Base-by-base conservation (phyloP, 768 basidiomycete species). In the Hericium rajendrae region DNA sequence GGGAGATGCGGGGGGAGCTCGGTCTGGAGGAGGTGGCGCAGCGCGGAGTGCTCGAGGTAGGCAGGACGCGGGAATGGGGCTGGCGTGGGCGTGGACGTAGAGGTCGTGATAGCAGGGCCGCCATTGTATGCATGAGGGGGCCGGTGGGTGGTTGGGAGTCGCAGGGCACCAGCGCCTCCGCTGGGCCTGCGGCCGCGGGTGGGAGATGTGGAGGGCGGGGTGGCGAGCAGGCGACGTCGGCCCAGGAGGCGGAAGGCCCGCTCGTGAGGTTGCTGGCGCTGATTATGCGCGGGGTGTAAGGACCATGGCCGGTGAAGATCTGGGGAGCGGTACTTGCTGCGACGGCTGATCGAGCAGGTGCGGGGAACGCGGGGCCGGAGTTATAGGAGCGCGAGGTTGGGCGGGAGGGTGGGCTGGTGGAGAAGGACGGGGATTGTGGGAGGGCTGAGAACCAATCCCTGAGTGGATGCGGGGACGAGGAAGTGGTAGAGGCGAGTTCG, bases 1-100 rank as follows among this genome's bases (percentile, higher is more conserved):
- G 75, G 71, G 9, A 71, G 69, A 12, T 73, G 66, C 18, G 84
- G 78, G 8, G 69, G 64, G 2, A 69, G 59, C 49, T 78, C 78
- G 0, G 85, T 82, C 57, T 82, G 83, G 9, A 91, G 72, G 54
- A 87, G 69, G 63, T 90, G 75, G 55, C 86, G 83, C 56, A 92
- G 72, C 1, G 86, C 80, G 2, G 88, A 88, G 68, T 88, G 77
- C 46, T 88, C 86, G 55, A 92, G 77, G 69, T 92, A 92, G 0
- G 82, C 71, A 1, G 90, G 90, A 18, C 83, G 80, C 50, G 80
- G 73, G 69, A 85, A 91, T 54, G 73, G 71, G 38, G 63, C 71
- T 56, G 67, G 69, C 49, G 67, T 60, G 51, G 65, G 69, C 39
- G 69, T 59, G 60, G 66, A 26, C 62, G 69, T 49, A 65, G 66